Evolutionary conservation across 768 basidiomycete genomes (phyloP).

Genomic region (Candolleomyces aberdarensis): DNA sequence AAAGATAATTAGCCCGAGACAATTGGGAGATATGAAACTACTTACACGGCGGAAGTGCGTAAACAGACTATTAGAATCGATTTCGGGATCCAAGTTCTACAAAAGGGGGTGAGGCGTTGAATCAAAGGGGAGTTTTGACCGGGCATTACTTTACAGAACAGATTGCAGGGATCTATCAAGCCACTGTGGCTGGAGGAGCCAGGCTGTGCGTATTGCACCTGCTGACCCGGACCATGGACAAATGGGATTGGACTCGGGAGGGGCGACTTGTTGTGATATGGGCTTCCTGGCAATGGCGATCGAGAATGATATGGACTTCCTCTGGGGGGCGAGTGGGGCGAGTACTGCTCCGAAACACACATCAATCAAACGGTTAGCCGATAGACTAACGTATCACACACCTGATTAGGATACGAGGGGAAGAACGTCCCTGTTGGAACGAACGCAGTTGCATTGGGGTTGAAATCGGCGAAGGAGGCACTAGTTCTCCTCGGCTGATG

Average conservation of each 20-base stretch:
- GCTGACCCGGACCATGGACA: slow-evolving; percentile 86
- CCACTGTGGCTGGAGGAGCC: slow-evolving; percentile 89
- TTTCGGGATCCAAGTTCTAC: slow-evolving; percentile 81
- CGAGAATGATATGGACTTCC: slow-evolving; percentile 30
- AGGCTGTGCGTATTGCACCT: slow-evolving; percentile 76
- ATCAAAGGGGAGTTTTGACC: slow-evolving; percentile 1
- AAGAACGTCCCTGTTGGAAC: slow-evolving; percentile 65
- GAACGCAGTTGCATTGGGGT: slow-evolving; percentile 69
- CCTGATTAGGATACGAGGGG: slow-evolving; percentile 58
- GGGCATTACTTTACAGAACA: slow-evolving; percentile 74
- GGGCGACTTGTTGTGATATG: slow-evolving; percentile 44
- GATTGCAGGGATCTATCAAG: slow-evolving; percentile 85
- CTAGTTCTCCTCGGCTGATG: slow-evolving; percentile 58
- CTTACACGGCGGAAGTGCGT: slow-evolving; percentile 77
- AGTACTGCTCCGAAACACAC: slow-evolving; percentile 43
- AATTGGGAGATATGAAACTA: slow-evolving; percentile 4
- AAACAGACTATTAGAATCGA: slow-evolving; percentile 84
- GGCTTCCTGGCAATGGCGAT: slow-evolving; percentile 44
- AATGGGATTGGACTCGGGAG: slow-evolving; percentile 40
- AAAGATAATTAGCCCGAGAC: slow-evolving; percentile 14
- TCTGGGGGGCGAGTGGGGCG: slow-evolving; percentile 49
- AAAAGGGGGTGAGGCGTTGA: neutral
- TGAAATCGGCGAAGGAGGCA: slow-evolving; percentile 59
- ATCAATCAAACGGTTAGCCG: slow-evolving; percentile 3
- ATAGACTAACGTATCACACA: slow-evolving; percentile 20